Conservation (phyloP, 192 early-diverging fungal genomes). For the Rhizophagus clarus region DNA sequence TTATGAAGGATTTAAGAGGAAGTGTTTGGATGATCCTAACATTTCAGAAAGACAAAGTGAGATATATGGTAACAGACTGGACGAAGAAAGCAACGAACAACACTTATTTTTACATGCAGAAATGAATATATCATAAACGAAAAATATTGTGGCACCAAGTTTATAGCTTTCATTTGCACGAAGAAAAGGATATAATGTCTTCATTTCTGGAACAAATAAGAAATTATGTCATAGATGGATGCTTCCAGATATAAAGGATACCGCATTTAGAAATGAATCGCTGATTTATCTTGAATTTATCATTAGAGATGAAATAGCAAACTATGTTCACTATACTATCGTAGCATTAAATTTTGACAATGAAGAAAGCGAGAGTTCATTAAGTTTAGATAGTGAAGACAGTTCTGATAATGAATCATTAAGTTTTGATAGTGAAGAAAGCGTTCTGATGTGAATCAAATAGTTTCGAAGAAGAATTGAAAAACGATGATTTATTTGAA, state of each 20-base stretch:
- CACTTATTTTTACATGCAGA: background rate
- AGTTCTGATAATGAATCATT: too few relatives aligned
- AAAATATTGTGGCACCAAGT: background rate
- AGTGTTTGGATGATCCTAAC: background rate
- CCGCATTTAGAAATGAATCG: background rate
- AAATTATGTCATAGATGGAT: background rate
- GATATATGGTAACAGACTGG: background rate
- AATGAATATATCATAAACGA: background rate
- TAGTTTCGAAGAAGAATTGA: too few relatives aligned
- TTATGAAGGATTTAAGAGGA: background rate
- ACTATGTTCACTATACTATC: too few relatives aligned
- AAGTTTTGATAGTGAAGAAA: too few relatives aligned
- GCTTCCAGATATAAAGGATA: background rate
- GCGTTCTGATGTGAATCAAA: too few relatives aligned
- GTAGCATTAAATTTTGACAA: too few relatives aligned
- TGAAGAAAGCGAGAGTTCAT: too few relatives aligned
- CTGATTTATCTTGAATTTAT: background rate
- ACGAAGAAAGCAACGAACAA: background rate
- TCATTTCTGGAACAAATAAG: background rate
- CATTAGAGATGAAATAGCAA: too few relatives aligned
- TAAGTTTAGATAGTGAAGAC: too few relatives aligned
- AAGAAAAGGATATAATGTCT: background rate
- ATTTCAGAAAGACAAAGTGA: background rate
- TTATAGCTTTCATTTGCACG: constrained; percentile 4
- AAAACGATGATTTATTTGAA: too few relatives aligned